Evolutionary conservation across 305 asterid genomes (phyloP), one percentile per base, ranked within the genome.

Genomic region (Ajuga reptans): DNA sequence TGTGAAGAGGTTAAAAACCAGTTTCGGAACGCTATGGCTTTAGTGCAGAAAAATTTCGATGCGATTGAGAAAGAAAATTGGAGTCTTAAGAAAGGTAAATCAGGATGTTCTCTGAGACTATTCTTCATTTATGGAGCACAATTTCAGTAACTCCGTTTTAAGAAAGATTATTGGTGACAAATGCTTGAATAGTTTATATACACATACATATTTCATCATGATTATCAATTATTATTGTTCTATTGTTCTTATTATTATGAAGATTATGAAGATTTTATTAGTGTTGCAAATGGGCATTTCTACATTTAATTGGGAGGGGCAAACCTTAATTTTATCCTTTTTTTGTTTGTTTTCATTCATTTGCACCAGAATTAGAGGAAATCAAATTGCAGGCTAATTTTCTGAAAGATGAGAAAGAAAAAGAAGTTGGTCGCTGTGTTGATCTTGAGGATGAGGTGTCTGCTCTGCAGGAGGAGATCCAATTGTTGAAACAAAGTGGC

Each of bases 371-470:
- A 36, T 47, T 66, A 63, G 85, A 66, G 68, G 83, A 81, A 66
- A 82, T 86, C 78, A 81, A 80, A 69, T 29, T 50, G 56, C 78
- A 79, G 79, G 89, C 84, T 15, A 75, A 66, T 68, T 43, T 53
- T 34, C 87, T 79, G 82, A 81, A 83, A 73, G 81, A 82, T 63
- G 89, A 84, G 63, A 90, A 79, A 68, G 87, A 69, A 62, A 82
- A 78, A 50, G 96, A 83, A 74, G 72, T 76, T 73, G 83, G 83
- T 63, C 51, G 76, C 37, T 77, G 87, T 15, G 72, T 71, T 68
- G 79, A 82, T 66, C 80, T 90, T 66, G 94, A 93, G 81, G 81
- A 83, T 68, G 95, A 93, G 75, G 79, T 90, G 17, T 68, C 83
- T 63, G 81, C 82, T 56, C 69, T 93, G 54, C 85, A 84, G 75